Evolutionary conservation across 345 rosid genomes (phyloP).

Genomic region (Camelina sativa): DNA sequence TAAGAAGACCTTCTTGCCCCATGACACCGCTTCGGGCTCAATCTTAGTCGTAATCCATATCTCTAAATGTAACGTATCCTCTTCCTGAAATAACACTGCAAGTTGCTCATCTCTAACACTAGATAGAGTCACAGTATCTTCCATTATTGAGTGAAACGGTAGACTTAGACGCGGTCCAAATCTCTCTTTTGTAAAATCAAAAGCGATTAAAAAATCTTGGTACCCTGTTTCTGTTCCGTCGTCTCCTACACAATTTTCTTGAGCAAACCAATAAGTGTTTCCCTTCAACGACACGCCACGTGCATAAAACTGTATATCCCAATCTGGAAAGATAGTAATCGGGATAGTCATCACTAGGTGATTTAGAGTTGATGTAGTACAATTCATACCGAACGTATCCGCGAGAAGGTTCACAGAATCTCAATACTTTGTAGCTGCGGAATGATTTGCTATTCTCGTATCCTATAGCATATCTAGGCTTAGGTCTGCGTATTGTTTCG

Average conservation of each 20-base stretch:
- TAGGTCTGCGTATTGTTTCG: background rate
- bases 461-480: constrained; percentile 7
- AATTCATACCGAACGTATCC: constrained; percentile 1
- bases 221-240: background rate
- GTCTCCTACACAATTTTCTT: background rate
- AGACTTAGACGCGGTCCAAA: constrained; percentile 3
- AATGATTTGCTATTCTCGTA: background rate
- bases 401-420: background rate
- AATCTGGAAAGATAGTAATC: background rate
- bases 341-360: background rate
- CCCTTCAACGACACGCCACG: constrained; percentile 11
- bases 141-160: background rate
- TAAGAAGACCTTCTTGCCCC: background rate
- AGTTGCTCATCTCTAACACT: constrained; percentile 5
- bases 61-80: background rate
- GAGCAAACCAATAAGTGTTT: constrained; percentile 26
- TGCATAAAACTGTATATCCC: constrained; percentile 1
- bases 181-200: constrained; percentile 1
- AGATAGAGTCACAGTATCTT: background rate
- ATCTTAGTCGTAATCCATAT: constrained; percentile 1
- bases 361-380: constrained; percentile 1
- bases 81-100: background rate
- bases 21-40: background rate
- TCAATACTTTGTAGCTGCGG: background rate
- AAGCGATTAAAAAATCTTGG: background rate